Percentiles rank a stretch among this genome's conserved stretches.
Evolutionary conservation across 2,329 filamentous ascomycete species (phyloP).

Genomic region (Phialophora tarda): DNA sequence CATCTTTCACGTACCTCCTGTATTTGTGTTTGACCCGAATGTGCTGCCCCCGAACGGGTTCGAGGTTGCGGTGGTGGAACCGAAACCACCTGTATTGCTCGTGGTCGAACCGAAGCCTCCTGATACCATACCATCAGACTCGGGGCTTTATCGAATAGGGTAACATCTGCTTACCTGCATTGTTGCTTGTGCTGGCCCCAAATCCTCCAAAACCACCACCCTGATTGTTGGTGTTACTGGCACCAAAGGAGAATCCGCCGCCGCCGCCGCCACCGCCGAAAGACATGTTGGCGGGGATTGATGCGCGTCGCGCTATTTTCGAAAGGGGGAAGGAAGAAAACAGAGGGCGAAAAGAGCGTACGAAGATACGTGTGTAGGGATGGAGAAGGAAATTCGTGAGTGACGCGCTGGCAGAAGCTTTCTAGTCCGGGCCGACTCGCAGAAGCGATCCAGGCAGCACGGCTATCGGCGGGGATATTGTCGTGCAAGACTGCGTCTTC

Average conservation of each 20-base stretch:
- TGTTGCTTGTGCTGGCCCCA: conserved; percentile 36
- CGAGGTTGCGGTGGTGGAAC: conserved; percentile 33
- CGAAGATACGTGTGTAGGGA: conserved; percentile 19
- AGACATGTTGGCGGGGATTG: conserved; percentile 38
- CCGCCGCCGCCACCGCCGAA: conserved; percentile 35
- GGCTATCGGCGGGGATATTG: conserved; percentile 15
- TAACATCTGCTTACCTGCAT: conserved; percentile 28
- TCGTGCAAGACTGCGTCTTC: conserved; percentile 10
- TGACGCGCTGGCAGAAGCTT: conserved; percentile 26
- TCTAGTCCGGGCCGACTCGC: conserved; percentile 7
- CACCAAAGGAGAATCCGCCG: conserved; percentile 34
- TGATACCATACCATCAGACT: conserved; percentile 23
- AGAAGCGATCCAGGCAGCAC: conserved; percentile 19
- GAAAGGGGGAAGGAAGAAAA: conserved; percentile 5
- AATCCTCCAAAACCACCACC: conserved; percentile 37
- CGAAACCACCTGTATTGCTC: conserved; percentile 35
- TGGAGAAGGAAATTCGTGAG: conserved; percentile 24
- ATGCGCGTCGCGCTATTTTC: conserved; percentile 37
- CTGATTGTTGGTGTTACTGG: conserved; percentile 34
- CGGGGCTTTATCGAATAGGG: conserved; percentile 7
- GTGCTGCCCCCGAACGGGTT: conserved; percentile 39
- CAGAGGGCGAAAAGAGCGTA: conserved; percentile 15
- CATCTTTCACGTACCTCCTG: conserved; percentile 29
- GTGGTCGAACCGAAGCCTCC: conserved; percentile 38
- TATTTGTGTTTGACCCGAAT: conserved; percentile 31